These are phyloP conservation scores for Hypoxylon sp. DNA, from an alignment of 2,329 filamentous ascomycete genomes.

Conservation along the genomic window DNA sequence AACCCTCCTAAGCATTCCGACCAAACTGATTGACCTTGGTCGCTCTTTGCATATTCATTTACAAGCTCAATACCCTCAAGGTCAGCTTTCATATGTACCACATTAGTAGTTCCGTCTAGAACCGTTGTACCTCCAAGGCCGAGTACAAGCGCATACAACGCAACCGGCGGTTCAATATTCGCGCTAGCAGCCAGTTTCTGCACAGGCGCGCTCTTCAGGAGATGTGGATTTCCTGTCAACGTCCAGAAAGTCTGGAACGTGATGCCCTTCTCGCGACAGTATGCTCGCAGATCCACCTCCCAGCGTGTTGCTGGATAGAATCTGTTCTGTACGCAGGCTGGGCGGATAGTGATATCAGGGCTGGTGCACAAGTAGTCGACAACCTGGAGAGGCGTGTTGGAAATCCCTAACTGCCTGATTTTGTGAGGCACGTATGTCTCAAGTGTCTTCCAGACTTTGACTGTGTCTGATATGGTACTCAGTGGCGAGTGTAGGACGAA, in stretches of 20 bases:
- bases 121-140: constrained; percentile 59
- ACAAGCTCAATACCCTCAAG: constrained; percentile 60
- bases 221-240: constrained; percentile 60
- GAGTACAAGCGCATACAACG: constrained; percentile 64
- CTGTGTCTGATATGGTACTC: constrained; percentile 60
- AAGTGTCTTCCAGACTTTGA: constrained; percentile 75
- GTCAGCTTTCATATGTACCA: constrained; percentile 64
- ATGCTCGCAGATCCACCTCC: constrained; percentile 70
- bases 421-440: constrained; percentile 74
- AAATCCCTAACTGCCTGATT: constrained; percentile 79
- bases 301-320: constrained; percentile 72
- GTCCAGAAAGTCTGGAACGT: constrained; percentile 70
- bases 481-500: constrained; percentile 78
- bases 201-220: constrained; percentile 62
- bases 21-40: constrained; percentile 62
- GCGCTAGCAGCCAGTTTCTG: constrained; percentile 60
- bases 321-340: constrained; percentile 79
- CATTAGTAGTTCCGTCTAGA: constrained; percentile 62
- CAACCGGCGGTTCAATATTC: constrained; percentile 56
- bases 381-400: constrained; percentile 74
- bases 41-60: constrained; percentile 48
- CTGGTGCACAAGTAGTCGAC: constrained; percentile 65
- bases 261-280: constrained; percentile 59
- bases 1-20: constrained; percentile 61
- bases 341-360: constrained; percentile 53